Evolutionary conservation across 805 yeast genomes (phyloP), one percentile per base, ranked within the genome.

Genomic region (Saturnispora dispora): DNA sequence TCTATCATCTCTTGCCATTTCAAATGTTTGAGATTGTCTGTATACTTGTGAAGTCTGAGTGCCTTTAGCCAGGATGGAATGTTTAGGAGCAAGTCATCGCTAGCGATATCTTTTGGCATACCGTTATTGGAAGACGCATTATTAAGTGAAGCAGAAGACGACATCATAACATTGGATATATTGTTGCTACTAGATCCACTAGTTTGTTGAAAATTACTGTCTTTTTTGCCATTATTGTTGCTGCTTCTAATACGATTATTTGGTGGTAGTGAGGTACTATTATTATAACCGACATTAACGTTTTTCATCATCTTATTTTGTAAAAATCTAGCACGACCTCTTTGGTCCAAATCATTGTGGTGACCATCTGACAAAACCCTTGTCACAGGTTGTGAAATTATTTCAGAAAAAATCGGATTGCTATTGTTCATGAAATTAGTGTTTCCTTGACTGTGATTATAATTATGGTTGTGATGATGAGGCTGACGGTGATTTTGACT

Each of bases 31-130:
- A 93, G 74, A 53, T 85, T 85, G 35, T 82, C 89, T 1, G 98
- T 90, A 70, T 93, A 93, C 68, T 93, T 93, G 73, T 93, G 99
- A 61, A 93, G 74, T 57, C 99, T 74, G 55, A 91, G 72, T 11
- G 89, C 76, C 66, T 95, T 84, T 66, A 93, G 74, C 99, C 99
- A 93, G 9, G 85, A 83, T 2, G 97, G 96, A 46, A 93, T 81
- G 63, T 93, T 91, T 53, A 72, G 70, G 60, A 93, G 72, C 54
- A 81, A 68, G 54, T 77, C 78, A 42, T 70, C 71, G 46, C 73
- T 77, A 3, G 81, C 74, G 55, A 79, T 70, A 53, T 76, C 79
- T 46, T 71, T 71, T 5, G 79, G 73, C 52, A 76, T 23, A 20
- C 43, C 47, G 25, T 46, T 45, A 25, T 27, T 35, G 25, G 60